Percentiles rank a stretch among this genome's conserved stretches.
Conservation (phyloP, 2,329 filamentous ascomycete species). For the Harringtonia lauricola region DNA sequence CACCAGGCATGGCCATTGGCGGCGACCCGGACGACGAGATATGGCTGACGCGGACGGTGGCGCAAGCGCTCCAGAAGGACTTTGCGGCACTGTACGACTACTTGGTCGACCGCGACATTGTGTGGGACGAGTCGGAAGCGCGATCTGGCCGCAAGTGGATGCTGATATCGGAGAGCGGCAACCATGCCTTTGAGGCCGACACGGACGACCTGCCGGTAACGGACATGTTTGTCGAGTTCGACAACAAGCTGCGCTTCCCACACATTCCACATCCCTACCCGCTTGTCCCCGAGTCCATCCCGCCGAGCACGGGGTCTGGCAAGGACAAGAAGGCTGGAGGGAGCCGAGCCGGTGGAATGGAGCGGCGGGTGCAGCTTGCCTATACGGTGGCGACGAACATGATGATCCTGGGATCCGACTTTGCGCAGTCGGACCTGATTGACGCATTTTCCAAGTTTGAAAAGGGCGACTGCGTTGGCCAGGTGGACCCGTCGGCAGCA, state of each 20-base stretch:
- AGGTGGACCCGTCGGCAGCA: slow-evolving; percentile 41
- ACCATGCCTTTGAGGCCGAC: slow-evolving; percentile 37
- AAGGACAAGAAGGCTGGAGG: slow-evolving; percentile 16
- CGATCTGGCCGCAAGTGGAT: slow-evolving; percentile 53
- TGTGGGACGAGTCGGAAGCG: slow-evolving; percentile 54
- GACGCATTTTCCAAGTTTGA: slow-evolving; percentile 46
- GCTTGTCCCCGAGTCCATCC: slow-evolving; percentile 44
- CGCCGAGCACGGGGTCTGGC: slow-evolving; percentile 14
- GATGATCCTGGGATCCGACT: slow-evolving; percentile 41
- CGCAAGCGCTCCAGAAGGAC: slow-evolving; percentile 48
- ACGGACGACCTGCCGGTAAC: slow-evolving; percentile 48
- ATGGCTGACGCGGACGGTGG: slow-evolving; percentile 51
- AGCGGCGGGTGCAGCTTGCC: slow-evolving; percentile 41
- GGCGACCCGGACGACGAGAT: slow-evolving; percentile 29
- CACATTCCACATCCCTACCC: slow-evolving; percentile 59
- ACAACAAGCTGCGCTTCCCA: slow-evolving; percentile 50
- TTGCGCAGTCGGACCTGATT: slow-evolving; percentile 40
- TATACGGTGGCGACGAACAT: slow-evolving; percentile 52
- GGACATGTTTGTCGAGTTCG: slow-evolving; percentile 54
- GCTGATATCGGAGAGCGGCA: slow-evolving; percentile 39
- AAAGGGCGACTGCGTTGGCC: slow-evolving; percentile 37
- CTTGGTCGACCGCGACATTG: slow-evolving; percentile 54
- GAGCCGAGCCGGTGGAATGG: slow-evolving; percentile 20
- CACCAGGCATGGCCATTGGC: slow-evolving; percentile 8
- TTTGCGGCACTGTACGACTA: slow-evolving; percentile 63